Base-by-base conservation (phyloP, 108 stramenopile genomes). In the Aurantiochytrium sp. region DNA sequence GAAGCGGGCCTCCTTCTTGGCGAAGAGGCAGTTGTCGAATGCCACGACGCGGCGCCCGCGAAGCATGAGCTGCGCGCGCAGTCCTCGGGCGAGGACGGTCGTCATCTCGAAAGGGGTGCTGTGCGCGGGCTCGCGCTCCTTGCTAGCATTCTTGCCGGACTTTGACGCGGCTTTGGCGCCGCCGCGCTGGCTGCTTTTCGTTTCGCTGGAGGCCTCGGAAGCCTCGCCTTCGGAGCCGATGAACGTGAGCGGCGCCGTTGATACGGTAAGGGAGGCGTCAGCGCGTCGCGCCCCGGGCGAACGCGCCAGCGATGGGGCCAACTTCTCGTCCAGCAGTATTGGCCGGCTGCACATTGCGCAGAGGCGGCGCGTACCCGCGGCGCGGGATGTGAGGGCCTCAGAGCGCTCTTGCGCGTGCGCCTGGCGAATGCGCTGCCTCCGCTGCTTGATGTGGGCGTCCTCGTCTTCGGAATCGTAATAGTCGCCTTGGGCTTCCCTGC, bases 391-490 rank as follows among this genome's bases (percentile, higher is more conserved):
- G 12, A 15, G 34, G 24, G 59, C 59, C 1, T 27, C 34, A 12
- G 15, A 10, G 27, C 59, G 27, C 19, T 65, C 34, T 6, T 30
- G 10, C 34, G 22, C 59, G 19, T 65, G 59, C 24, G 1, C 10
- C 15, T 27, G 59, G 8, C 59, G 27, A 19, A 4, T 27, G 24
- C 10, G 24, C 27, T 65, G 59, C 12, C 59, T 30, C 2, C 59
- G 8, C 19, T 65, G 59, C 27, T 34, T 41, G n/a, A 39, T 48
- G 24, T 48, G 73, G 6, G 17, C 73, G 8, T 48, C 42, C 24
- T 81, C 73, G n/a, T 41, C 73, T 27, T 81, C 73, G 6, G 73
- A 81, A 81, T 81, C 73, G 45, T 81, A 81, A 42, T 48, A 81
- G 39, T 81, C 73, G 6, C 73, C 73, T 2, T 81, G 73, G 6